Percentiles rank a stretch among this genome's conserved stretches.
phyloP scores from a whole-genome alignment of 148 eudicot species.

The Tetragonia tetragonoides region DNA sequence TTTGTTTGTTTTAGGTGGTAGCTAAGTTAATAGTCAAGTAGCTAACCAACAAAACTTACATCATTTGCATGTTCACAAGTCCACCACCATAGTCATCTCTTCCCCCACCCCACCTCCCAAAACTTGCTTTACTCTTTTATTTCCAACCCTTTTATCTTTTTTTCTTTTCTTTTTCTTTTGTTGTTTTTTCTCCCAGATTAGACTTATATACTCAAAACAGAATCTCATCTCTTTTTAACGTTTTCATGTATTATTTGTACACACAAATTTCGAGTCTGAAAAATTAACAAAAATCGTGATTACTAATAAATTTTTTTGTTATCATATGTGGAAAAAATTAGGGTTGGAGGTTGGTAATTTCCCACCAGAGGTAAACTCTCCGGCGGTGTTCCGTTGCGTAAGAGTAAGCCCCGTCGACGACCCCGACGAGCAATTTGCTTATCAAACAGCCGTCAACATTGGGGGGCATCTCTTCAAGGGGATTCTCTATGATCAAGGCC shows the following conservation, averaged over 20 bases:
- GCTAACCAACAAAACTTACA: conserved; percentile 16
- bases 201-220: not conserved
- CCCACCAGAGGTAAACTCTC: conserved; percentile 70
- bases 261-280: not conserved
- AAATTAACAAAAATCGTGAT: no score
- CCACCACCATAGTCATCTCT: conserved; percentile 18
- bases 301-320: no score
- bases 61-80: conserved; percentile 38
- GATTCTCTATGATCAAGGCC: conserved; percentile 89
- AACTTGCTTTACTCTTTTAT: conserved; percentile 7
- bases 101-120: not conserved
- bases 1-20: no score
- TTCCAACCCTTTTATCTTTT: conserved; percentile 9
- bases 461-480: conserved; percentile 93
- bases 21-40: not conserved
- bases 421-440: conserved; percentile 70
- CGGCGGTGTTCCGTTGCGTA: conserved; percentile 82
- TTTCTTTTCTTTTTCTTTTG: not conserved
- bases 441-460: conserved; percentile 87
- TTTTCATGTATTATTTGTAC: not conserved
- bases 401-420: conserved; percentile 68
- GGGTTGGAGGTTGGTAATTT: conserved; percentile 44
- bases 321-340: not conserved
- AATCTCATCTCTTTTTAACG: not conserved
- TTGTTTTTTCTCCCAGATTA: not conserved